A percentile compares a stretch with the other conserved stretches of the same genome.
These are phyloP conservation scores for Gentiana macrophylla DNA, from an alignment of 257 asterid genomes.

Conservation along the genomic window DNA sequence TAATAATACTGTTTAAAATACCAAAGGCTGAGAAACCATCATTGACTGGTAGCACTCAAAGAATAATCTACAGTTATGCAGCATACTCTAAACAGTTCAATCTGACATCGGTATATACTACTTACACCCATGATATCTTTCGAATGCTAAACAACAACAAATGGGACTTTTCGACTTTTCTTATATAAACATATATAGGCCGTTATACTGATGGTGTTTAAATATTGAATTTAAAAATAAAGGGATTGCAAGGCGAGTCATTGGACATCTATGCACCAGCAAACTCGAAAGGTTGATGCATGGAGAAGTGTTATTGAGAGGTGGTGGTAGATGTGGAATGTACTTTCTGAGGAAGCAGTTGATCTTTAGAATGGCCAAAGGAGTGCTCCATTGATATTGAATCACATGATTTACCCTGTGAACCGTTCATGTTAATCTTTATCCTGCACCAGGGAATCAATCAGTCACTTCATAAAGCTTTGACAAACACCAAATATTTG, in stretches of 20 bases:
- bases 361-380: constrained; percentile 10
- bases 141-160: background rate
- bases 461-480: background rate
- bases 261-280: constrained; percentile 7
- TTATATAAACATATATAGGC: background rate
- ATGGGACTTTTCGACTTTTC: background rate
- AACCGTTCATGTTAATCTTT: constrained; percentile 79
- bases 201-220: background rate
- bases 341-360: constrained; percentile 12
- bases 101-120: background rate
- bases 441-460: constrained; percentile 51
- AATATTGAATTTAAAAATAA: background rate
- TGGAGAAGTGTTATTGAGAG: constrained; percentile 11
- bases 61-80: background rate
- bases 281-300: constrained; percentile 11
- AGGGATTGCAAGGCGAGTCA: background rate
- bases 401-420: constrained; percentile 41
- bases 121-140: background rate
- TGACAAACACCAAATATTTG: no score
- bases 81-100: no score
- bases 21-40: background rate
- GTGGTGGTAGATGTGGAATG: constrained; percentile 14
- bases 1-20: no score
- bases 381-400: constrained; percentile 18
- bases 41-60: background rate